Conservation (phyloP, 257 asterid species). For the Euphrasia confusa region DNA sequence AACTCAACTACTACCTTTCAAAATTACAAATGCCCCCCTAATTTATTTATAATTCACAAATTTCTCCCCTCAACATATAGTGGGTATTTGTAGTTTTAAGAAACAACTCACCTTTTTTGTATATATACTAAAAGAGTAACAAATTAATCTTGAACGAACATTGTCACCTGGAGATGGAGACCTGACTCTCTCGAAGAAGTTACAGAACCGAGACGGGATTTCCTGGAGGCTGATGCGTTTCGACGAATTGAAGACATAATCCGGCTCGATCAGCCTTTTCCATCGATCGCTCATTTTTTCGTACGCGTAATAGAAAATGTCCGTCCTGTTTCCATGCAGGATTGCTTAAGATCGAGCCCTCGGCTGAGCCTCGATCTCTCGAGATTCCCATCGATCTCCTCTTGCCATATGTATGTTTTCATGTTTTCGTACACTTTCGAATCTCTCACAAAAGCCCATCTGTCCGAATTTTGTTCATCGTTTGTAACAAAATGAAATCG, state of each 20-base stretch:
- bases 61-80: too few relatives aligned
- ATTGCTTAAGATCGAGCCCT: conserved; percentile 50
- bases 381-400: conserved; percentile 59
- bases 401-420: conserved; percentile 15
- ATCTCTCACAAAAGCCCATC: conserved; percentile 75
- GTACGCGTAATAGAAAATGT: conserved; percentile 40
- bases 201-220: conserved; percentile 51
- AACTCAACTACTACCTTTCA: too few relatives aligned
- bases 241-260: conserved; percentile 41
- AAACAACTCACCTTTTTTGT: too few relatives aligned
- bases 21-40: too few relatives aligned
- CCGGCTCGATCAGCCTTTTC: conserved; percentile 38
- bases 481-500: neutral
- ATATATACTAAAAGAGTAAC: too few relatives aligned
- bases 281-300: conserved; percentile 52
- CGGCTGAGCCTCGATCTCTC: conserved; percentile 53
- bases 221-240: conserved; percentile 46
- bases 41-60: too few relatives aligned
- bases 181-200: conserved; percentile 39
- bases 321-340: conserved; percentile 31
- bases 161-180: conserved; percentile 90
- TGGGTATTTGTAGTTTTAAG: too few relatives aligned
- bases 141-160: too few relatives aligned
- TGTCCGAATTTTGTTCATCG: neutral
- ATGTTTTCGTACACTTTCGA: conserved; percentile 39